These are phyloP conservation scores for Pulveroboletus sp. DNA, from an alignment of 768 basidiomycete species.

Conservation along the genomic window DNA sequence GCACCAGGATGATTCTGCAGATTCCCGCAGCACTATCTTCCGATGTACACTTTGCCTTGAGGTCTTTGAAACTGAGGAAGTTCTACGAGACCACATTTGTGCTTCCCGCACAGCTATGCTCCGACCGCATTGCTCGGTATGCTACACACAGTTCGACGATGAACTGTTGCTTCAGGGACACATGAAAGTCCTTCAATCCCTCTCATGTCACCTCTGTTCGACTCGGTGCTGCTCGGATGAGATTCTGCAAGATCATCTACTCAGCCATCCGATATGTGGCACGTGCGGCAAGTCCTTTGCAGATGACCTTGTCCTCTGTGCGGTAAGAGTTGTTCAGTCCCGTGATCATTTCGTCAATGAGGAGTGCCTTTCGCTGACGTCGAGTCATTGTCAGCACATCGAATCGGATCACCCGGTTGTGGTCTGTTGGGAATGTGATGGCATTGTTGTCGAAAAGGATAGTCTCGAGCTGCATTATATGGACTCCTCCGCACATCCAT, in stretches of 20 bases:
- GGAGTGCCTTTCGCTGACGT: not conserved
- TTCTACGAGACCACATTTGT: conserved; percentile 14
- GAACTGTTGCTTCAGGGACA: conserved; percentile 14
- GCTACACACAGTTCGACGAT: conserved; percentile 24
- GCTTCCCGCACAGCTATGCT: conserved; percentile 1
- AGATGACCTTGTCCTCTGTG: conserved; percentile 17
- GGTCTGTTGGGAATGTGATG: conserved; percentile 30
- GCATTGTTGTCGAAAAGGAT: conserved; percentile 18
- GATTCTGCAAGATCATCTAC: conserved; percentile 24
- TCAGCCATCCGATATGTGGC: conserved; percentile 21
- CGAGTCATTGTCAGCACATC: conserved; percentile 15
- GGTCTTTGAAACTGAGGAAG: conserved; percentile 12
- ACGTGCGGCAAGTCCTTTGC: conserved; percentile 20
- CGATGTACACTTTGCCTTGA: conserved; percentile 15
- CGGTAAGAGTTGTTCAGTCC: conserved; percentile 10
- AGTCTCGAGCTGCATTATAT: conserved; percentile 21
- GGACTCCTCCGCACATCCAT: conserved; percentile 19
- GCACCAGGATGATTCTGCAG: not conserved
- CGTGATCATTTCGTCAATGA: not conserved
- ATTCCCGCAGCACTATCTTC: not conserved
- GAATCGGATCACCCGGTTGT: conserved; percentile 20
- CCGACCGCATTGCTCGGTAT: conserved; percentile 18
- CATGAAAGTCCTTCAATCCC: conserved; percentile 5
- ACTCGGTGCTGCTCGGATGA: conserved; percentile 21
- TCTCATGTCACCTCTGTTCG: conserved; percentile 20